Evolutionary conservation across 1,139 yeast species (phyloP), one percentile per base, ranked within the genome.

Genomic region (Yamadazyma diddensiae): DNA sequence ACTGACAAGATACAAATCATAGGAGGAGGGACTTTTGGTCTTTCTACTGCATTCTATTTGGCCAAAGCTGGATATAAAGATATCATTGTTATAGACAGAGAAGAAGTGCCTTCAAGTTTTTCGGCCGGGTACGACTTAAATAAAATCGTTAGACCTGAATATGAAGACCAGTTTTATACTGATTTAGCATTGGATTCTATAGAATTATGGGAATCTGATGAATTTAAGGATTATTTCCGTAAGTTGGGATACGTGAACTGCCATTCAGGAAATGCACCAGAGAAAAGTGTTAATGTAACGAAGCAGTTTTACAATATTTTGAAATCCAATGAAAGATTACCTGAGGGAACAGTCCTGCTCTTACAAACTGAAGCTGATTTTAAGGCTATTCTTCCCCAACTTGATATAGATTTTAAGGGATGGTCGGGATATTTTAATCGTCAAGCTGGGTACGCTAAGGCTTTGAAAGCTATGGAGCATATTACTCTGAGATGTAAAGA

Each of bases 1-100:
- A 15, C 18, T 6, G 13, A 17, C n/a, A 42, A 48, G 33, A 53
- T 66, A 17, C 50, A 62, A 22, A 55, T 70, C 15, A 51, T 70
- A 19, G 76, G 76, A 3, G 62, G 71, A 1, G 75, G 74, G 15
- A 70, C 64, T 6, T 69, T 68, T 53, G 76, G 77, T 1, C 52
- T 69, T 15, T 65, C 74, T n/a, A 53, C 68, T 5, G 70, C 73
- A 3, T 51, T 55, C 11, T 50, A 62, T 19, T 48, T 70, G 14
- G 53, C 60, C 3, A 36, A 46, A 26, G 36, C 32, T n/a, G 61
- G 60, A 1, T 54, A 44, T 24, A 37, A 29, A 6, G 25, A 46
- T 24, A 35, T 47, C 13, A 47, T 48, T 2, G 32, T 47, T 2
- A 39, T 47, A 18, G 52, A 47, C 29, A 40, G 49, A 29, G 44